Evolutionary conservation across 345 rosid genomes (phyloP), one percentile per base, ranked within the genome.

Genomic region (Tarenaya hassleriana): DNA sequence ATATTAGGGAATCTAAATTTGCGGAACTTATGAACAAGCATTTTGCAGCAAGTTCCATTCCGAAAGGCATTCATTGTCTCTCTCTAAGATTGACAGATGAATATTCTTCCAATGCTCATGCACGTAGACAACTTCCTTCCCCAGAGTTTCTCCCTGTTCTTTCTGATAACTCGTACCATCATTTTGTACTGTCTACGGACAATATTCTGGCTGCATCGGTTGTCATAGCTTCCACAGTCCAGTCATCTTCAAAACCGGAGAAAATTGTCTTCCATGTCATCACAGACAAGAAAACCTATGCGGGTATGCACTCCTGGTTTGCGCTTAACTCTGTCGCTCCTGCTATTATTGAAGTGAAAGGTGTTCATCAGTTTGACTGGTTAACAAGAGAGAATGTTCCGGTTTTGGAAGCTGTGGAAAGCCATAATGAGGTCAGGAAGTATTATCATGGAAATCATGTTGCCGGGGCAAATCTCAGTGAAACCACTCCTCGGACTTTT

Each of bases 251-350:
- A 21, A 71, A 72, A 47, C 99, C 99, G 4, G 95, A 83, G 63
- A 94, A 77, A 72, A 76, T 94, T 58, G 99, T 94, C 52, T 88
- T 94, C 68, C 99, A 94, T 62, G 71, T 94, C 66, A 86, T 94
- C 60, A 94, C 99, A 9, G 99, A 94, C 77, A 94, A 94, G 89
- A 94, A 88, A 76, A 94, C 99, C 11, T 94, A 78, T 50, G 95
- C 99, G 7, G 99, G 89, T 19, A 94, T 94, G 97, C 99, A 88
- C 66, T 89, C 99, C 58, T 94, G 99, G 99, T 94, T 94, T 71
- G 97, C 99, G 0, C 77, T 94, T 34, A 88, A 94, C 56, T 73
- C 99, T 1, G 61, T 74, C 5, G 69, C 83, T 66, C 97, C 96
- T 37, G 95, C 99, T 7, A 84, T 86, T 37, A 75, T 88, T 59